Conservation (phyloP, 331 rosid genomes). For the Rosa hybrid region DNA sequence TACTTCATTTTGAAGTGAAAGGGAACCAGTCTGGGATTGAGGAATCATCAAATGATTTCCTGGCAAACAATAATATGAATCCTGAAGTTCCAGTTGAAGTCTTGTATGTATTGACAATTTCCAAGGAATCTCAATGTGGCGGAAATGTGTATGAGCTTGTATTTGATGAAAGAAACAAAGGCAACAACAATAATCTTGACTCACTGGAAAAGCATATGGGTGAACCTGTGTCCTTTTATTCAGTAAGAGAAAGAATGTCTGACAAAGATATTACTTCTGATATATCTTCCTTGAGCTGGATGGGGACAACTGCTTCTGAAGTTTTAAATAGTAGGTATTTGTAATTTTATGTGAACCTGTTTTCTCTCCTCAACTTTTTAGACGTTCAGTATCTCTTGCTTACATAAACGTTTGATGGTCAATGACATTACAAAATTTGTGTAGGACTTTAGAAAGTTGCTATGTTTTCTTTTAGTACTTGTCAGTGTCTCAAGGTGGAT, state of each 20-base stretch:
- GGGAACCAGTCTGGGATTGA: constrained; percentile 39
- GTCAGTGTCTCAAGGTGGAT: constrained; percentile 11
- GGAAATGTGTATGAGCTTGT: constrained; percentile 61
- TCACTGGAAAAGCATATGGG: constrained; percentile 53
- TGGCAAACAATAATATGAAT: constrained; percentile 40
- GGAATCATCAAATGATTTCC: constrained; percentile 39
- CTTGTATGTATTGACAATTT: constrained; percentile 53
- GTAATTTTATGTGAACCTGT: constrained; percentile 16
- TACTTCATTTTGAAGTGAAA: constrained; percentile 71
- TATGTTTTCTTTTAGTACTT: background rate
- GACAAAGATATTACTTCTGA: constrained; percentile 47
- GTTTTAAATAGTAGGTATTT: constrained; percentile 71
- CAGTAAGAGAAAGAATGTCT: constrained; percentile 50
- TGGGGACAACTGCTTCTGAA: constrained; percentile 68
- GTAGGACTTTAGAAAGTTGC: background rate
- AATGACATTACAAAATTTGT: background rate
- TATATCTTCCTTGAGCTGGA: constrained; percentile 75
- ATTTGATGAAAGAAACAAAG: constrained; percentile 46
- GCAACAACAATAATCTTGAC: constrained; percentile 29
- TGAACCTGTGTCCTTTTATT: constrained; percentile 61
- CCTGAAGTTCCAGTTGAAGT: constrained; percentile 36
- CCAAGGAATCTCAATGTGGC: constrained; percentile 48
- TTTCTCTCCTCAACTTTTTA: background rate
- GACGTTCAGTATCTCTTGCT: background rate
- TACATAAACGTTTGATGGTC: constrained; percentile 24